Base-by-base conservation (phyloP, 108 stramenopile species). In the Fistulifera solaris region DNA sequence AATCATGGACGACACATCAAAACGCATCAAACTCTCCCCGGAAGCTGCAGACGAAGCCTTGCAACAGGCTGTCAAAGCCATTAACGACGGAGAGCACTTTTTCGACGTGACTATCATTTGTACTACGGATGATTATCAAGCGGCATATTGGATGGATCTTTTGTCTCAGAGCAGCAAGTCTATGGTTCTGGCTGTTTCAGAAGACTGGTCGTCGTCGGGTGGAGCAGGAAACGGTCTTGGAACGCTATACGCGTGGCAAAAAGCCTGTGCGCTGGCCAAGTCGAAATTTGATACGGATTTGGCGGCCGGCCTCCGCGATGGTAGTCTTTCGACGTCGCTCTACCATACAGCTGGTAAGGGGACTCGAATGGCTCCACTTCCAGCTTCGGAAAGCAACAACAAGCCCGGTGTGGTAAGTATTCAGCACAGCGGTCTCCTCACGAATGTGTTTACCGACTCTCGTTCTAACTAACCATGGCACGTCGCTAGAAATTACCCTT, bases 281-380 rank as follows among this genome's bases (percentile, higher is more conserved):
- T 63, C 72, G 16, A 71, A 76, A 48, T 62, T 55, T 48, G 69
- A 62, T 16, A 70, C 77, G 10, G 85, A 94, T 63, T 54, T 95
- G 41, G 59, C 59, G 15, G 61, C 40, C 1, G 56, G 73, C 25
- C 56, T 94, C 49, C 46, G 1, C 27, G 61, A 67, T 6, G 59
- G 64, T 0, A 74, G 72, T 48, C 76, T 97, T 57, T 78, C 80
- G 44, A 94, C 93, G 15, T 94, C 91, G 7, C 70, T 98, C 40
- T 98, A 78, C 71, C 97, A 98, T 73, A 98, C 97, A 21, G 97
- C 97, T 22, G 97, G 89, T 52, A 95, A 93, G 71, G 94, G 97
- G 18, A 98, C 97, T 27, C 86, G 97, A 24, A 73, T 98, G 70
- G 95, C 97, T 23, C 98, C 96, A 31, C 71, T 98, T 59, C 96